A percentile compares a stretch with the other conserved stretches of the same genome.
Conservation (phyloP, 148 eudicot species). For the Suaeda aralocaspica region DNA sequence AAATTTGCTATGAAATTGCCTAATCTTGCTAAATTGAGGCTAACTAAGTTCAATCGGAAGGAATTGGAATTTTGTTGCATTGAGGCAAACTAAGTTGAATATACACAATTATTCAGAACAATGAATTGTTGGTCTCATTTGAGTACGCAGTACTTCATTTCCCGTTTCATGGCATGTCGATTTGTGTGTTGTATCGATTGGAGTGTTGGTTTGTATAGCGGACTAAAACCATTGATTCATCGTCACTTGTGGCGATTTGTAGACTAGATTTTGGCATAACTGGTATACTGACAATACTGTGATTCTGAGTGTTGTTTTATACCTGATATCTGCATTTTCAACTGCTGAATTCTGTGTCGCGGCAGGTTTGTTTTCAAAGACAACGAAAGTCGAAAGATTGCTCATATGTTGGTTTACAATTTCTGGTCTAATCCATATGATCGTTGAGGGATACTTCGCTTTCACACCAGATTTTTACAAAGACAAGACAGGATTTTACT, state of each 20-base stretch:
- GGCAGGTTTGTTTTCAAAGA: constrained; percentile 51
- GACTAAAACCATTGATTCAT: neutral
- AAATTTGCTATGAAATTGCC: neutral
- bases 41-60: neutral
- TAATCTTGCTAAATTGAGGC: neutral
- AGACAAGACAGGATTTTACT: constrained; percentile 52
- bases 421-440: constrained; percentile 73
- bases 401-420: constrained; percentile 96
- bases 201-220: too few relatives aligned
- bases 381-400: constrained; percentile 47
- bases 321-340: too few relatives aligned
- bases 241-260: neutral
- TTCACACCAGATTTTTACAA: constrained; percentile 75
- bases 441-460: constrained; percentile 86
- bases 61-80: neutral
- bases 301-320: neutral
- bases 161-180: too few relatives aligned
- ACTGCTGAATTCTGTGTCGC: neutral
- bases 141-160: neutral
- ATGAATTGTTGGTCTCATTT: neutral
- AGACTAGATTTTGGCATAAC: neutral
- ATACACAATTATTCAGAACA: neutral
- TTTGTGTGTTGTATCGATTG: too few relatives aligned
- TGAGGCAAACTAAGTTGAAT: neutral
- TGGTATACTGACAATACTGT: too few relatives aligned